Evolutionary conservation across 305 asterid species (phyloP).

Genomic region (Euphrasia arctica): DNA sequence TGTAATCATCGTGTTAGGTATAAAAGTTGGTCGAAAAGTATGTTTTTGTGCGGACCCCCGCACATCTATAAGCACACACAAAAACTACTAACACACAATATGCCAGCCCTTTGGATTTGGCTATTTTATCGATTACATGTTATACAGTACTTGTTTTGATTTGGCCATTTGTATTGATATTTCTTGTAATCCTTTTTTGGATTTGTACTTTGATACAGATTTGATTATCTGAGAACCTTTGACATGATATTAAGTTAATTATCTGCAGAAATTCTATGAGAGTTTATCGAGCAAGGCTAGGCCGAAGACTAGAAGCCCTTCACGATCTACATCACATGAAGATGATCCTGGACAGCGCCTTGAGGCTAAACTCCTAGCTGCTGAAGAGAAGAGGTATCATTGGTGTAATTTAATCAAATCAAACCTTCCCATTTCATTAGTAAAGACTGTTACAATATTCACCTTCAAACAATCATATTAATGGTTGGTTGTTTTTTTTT

Average conservation of each 20-base stretch:
- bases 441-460: neutral
- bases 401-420: constrained; percentile 1
- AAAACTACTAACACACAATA: neutral
- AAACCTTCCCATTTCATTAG: neutral
- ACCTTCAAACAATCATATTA: neutral
- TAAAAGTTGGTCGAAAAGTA: constrained; percentile 36
- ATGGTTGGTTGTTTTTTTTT: too few species aligned
- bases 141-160: too few species aligned
- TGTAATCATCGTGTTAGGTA: constrained; percentile 31
- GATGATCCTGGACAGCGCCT: constrained; percentile 90
- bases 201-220: neutral
- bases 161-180: neutral
- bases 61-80: neutral
- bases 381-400: constrained; percentile 80
- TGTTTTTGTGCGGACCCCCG: constrained; percentile 14
- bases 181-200: constrained; percentile 7
- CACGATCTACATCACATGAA: constrained; percentile 55
- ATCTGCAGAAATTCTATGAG: constrained; percentile 78
- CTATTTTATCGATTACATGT: too few species aligned
- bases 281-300: constrained; percentile 85
- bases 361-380: constrained; percentile 97
- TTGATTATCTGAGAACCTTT: constrained; percentile 7
- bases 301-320: constrained; percentile 83
- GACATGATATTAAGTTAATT: constrained; percentile 8
- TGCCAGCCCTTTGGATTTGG: constrained; percentile 10